phyloP scores from a whole-genome alignment of 1,284 basidiomycete genomes.

The Cutaneotrichosporon sp. region DNA sequence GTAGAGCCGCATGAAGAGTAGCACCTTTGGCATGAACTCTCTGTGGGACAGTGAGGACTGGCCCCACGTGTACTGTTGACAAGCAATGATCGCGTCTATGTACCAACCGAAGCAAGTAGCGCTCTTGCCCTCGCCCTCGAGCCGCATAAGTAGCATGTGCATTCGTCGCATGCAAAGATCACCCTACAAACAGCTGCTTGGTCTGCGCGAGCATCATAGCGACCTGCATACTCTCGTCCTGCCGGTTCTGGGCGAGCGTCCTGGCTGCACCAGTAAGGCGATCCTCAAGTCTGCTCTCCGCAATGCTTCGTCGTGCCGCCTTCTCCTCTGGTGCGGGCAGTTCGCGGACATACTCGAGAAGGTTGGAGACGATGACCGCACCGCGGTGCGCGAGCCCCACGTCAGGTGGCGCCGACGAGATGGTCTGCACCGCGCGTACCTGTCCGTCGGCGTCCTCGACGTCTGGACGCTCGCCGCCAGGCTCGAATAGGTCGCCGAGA shows the following conservation, averaged over 20 bases:
- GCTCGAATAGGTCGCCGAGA: conserved; percentile 61
- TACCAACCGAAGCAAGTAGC: no score
- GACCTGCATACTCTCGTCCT: conserved; percentile 1
- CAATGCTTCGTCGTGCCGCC: background rate
- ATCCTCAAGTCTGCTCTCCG: conserved; percentile 8
- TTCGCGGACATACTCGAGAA: conserved; percentile 53
- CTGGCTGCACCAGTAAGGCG: conserved; percentile 1
- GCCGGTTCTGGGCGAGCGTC: background rate
- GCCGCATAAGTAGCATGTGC: background rate
- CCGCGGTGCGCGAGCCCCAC: conserved; percentile 67
- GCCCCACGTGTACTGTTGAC: no score
- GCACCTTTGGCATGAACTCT: no score
- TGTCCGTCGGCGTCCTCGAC: conserved; percentile 37
- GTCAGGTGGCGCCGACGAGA: conserved; percentile 48
- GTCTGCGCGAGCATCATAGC: conserved; percentile 9
- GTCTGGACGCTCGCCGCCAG: conserved; percentile 20
- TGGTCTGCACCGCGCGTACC: conserved; percentile 32
- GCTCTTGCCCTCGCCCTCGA: no score
- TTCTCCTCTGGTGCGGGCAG: background rate
- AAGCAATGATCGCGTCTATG: no score
- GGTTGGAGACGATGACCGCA: conserved; percentile 66
- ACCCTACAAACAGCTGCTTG: conserved; percentile 5
- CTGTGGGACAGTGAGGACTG: no score
- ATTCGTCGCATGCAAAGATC: background rate
- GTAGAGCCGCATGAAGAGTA: no score